These are phyloP conservation scores for Lasiodiplodia sp. DNA, from an alignment of 2,329 filamentous ascomycete genomes.

Conservation along the genomic window DNA sequence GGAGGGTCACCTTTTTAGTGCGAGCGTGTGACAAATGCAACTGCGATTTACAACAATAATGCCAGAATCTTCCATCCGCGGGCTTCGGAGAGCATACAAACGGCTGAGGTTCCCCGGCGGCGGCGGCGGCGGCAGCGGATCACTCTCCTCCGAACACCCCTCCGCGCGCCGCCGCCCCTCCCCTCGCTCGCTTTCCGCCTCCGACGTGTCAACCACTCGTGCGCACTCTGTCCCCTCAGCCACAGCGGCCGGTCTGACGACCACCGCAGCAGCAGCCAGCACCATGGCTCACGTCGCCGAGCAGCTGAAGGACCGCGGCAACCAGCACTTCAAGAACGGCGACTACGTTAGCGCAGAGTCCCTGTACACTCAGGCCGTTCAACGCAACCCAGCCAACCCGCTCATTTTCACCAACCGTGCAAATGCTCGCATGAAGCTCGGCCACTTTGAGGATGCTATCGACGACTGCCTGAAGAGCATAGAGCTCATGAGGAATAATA, in stretches of 20 bases:
- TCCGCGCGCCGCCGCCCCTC: constrained; percentile 16
- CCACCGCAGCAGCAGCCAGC: constrained; percentile 6
- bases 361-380: constrained; percentile 79
- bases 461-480: constrained; percentile 80
- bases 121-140: neutral
- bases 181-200: constrained; percentile 6
- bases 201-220: constrained; percentile 4
- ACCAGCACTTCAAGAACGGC: constrained; percentile 68
- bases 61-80: constrained; percentile 29
- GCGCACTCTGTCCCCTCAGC: neutral
- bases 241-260: neutral
- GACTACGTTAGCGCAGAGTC: constrained; percentile 72
- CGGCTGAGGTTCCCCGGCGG: constrained; percentile 22
- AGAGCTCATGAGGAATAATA: constrained; percentile 67
- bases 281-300: constrained; percentile 50
- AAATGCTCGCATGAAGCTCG: constrained; percentile 78
- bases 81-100: constrained; percentile 24
- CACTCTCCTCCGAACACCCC: constrained; percentile 16
- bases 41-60: constrained; percentile 21
- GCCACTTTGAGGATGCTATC: constrained; percentile 76
- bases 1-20: neutral
- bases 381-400: constrained; percentile 77
- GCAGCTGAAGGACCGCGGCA: constrained; percentile 62
- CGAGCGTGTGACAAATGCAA: constrained; percentile 22
- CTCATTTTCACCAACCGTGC: constrained; percentile 89